Base-by-base conservation (phyloP, 1,284 basidiomycete genomes). In the Malassezia pachydermatis region DNA sequence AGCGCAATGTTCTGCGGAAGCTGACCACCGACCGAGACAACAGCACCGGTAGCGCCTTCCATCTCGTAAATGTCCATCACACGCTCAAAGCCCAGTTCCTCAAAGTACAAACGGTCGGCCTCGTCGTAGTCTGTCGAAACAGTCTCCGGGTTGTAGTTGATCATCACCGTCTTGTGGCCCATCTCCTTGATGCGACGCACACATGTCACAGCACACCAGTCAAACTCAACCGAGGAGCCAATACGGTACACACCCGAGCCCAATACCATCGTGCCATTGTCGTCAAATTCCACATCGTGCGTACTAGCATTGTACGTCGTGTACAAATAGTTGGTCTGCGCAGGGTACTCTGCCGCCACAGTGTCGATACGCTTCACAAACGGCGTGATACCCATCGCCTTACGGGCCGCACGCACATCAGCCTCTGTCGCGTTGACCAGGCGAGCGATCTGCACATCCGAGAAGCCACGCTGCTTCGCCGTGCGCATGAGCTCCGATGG, bases 31-130 rank as follows among this genome's bases (percentile, higher is more conserved):
- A 98, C 89, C 63, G 85, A 89, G 63, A 99, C 90, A 57, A 99
- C 82, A 36, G 92, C 88, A 72, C 94, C 94, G 41, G 84, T 79
- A 2, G 94, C 84, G 44, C 81, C 79, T 72, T 99, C 94, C 58
- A 98, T 76, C 74, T 99, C 94, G 73, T 98, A 99, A 63, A 99
- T 98, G 75, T 99, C 94, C 90, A 99, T 95, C 53, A 99, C 90
- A 46, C 90, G 82, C 75, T 99, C 94, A 74, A 82, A 96, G 47
- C 90, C 88, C 50, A 99, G 80, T 73, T 96, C 92, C 74, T 98
- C 94, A 70, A 99, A 99, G 79, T 99, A 99, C 45, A 99, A 77
- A 52, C 94, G 78, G 70, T 98, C 92, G 17, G 94, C 94, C 76
- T 99, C 94, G 71, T 99, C 94, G 73, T 92, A 99, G 74, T 98